Conservation (phyloP, 805 yeast genomes). For the Millerozyma acaciae region DNA sequence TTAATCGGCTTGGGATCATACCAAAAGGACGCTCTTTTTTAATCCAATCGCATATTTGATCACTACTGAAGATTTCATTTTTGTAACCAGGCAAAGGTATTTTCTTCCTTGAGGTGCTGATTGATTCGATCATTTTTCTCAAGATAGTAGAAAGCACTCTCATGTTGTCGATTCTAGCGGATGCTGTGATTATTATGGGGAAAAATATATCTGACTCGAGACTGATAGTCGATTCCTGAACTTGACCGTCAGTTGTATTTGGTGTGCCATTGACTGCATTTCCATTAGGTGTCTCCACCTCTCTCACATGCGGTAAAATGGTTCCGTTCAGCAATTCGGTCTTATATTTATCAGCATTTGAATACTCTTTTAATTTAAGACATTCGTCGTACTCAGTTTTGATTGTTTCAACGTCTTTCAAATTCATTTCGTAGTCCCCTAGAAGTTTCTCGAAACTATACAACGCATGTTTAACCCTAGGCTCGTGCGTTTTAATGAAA, state of each 20-base stretch:
- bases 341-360: constrained; percentile 7
- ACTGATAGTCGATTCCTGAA: constrained; percentile 1
- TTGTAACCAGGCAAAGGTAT: constrained; percentile 39
- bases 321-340: no score
- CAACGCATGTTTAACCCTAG: constrained; percentile 22
- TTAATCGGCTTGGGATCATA: constrained; percentile 32
- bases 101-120: constrained; percentile 27
- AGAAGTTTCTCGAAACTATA: constrained; percentile 20
- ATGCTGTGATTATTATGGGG: constrained; percentile 29
- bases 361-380: constrained; percentile 29
- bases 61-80: constrained; percentile 38
- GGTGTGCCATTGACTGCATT: neutral
- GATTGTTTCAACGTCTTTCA: constrained; percentile 23
- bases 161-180: constrained; percentile 14
- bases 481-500: constrained; percentile 35
- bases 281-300: neutral
- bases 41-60: constrained; percentile 29
- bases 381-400: constrained; percentile 28
- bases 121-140: constrained; percentile 15
- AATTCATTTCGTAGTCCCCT: constrained; percentile 21
- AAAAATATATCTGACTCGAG: constrained; percentile 19
- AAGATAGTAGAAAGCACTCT: constrained; percentile 22
- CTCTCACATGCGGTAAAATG: no score
- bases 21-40: constrained; percentile 23
- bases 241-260: neutral